Conservation (phyloP, 2,329 filamentous ascomycete species). For the Madurella fahalii region DNA sequence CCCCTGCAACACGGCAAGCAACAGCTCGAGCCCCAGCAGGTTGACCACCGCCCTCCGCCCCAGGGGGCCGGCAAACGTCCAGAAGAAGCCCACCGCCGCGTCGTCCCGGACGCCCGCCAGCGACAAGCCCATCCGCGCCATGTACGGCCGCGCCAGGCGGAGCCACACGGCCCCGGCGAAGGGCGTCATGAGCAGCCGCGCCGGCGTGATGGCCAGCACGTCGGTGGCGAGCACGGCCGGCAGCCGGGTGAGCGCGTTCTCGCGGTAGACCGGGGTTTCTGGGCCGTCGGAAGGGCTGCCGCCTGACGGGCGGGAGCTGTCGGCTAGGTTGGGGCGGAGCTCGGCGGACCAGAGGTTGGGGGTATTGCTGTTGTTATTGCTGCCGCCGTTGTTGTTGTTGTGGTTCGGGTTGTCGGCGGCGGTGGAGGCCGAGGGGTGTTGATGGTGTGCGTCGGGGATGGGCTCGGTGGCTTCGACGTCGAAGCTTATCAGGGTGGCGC, state of each 20-base stretch:
- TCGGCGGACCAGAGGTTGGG: conserved; percentile 57
- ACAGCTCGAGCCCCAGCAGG: conserved; percentile 43
- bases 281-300: background rate
- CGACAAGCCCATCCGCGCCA: conserved; percentile 33
- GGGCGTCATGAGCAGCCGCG: conserved; percentile 43
- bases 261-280: conserved; percentile 27
- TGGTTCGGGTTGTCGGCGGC: background rate
- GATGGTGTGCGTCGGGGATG: conserved; percentile 40
- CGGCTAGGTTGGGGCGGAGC: conserved; percentile 44
- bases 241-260: conserved; percentile 47
- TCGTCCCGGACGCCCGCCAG: conserved; percentile 34
- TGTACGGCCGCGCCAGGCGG: conserved; percentile 40
- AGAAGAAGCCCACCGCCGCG: no score
- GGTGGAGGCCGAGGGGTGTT: conserved; percentile 6
- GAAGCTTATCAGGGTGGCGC: conserved; percentile 56
- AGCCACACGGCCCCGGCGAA: conserved; percentile 46
- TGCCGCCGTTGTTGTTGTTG: conserved; percentile 18
- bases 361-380: conserved; percentile 23
- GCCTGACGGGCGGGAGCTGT: background rate
- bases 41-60: conserved; percentile 39
- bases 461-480: conserved; percentile 57
- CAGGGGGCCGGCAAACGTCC: no score
- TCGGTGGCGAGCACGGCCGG: conserved; percentile 46
- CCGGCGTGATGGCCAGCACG: conserved; percentile 42
- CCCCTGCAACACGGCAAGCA: conserved; percentile 41